Percentiles rank a stretch among this genome's conserved stretches.
phyloP scores from a whole-genome alignment of 2,329 filamentous ascomycete species.

The Cylindrodendrum hubeiense region DNA sequence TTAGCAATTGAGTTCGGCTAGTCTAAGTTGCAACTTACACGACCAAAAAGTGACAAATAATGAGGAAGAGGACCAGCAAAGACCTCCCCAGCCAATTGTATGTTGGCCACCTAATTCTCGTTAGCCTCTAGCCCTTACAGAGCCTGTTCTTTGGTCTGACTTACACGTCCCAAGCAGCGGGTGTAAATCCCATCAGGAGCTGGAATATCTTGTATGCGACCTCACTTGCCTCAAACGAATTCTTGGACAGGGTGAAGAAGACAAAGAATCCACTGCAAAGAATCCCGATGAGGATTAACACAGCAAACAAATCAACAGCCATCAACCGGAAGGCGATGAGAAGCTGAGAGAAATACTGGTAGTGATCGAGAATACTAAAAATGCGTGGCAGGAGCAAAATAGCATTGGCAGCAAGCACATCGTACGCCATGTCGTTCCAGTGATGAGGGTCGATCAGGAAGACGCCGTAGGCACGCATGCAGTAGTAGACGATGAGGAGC shows the following conservation, averaged over 20 bases:
- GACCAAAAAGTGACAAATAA: slow-evolving; percentile 95
- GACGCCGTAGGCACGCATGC: slow-evolving; percentile 88
- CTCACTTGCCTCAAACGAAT: slow-evolving; percentile 75
- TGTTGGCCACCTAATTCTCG: slow-evolving; percentile 66
- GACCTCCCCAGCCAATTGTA: slow-evolving; percentile 85
- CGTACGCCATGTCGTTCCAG: slow-evolving; percentile 88
- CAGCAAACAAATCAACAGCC: slow-evolving; percentile 88
- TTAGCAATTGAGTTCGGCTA: slow-evolving; percentile 6
- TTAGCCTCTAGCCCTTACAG: slow-evolving; percentile 25
- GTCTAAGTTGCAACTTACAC: slow-evolving; percentile 64
- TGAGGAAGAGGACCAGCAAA: slow-evolving; percentile 84
- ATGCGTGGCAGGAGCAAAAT: slow-evolving; percentile 90
- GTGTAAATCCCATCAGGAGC: slow-evolving; percentile 95
- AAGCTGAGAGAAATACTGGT: slow-evolving; percentile 94
- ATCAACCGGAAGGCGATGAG: slow-evolving; percentile 95
- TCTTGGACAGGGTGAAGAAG: slow-evolving; percentile 87
- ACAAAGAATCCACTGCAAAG: slow-evolving; percentile 96
- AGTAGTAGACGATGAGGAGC: slow-evolving; percentile 89
- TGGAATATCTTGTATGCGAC: slow-evolving; percentile 95
- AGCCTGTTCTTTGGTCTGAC: slow-evolving; percentile 40
- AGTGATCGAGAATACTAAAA: slow-evolving; percentile 94
- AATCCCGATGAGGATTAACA: slow-evolving; percentile 86
- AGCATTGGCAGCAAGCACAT: slow-evolving; percentile 92
- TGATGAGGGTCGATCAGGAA: slow-evolving; percentile 81
- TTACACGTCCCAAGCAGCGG: slow-evolving; percentile 91